These are phyloP conservation scores for Colletotrichum sp. DNA, from an alignment of 2,329 filamentous ascomycete genomes.

Conservation along the genomic window DNA sequence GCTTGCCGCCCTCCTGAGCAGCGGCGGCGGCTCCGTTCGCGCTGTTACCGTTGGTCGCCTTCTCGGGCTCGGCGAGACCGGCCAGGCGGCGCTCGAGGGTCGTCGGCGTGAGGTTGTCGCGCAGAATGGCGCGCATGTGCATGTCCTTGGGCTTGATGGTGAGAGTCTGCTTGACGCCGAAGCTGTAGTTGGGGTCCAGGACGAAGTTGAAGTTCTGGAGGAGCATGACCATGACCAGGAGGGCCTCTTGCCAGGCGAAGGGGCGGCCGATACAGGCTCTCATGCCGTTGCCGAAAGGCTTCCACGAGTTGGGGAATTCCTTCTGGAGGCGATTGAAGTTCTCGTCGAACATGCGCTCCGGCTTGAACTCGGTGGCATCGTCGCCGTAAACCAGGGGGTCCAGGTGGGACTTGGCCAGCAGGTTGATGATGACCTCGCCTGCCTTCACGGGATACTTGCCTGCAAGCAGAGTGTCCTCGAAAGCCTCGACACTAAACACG, in stretches of 20 bases:
- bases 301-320: conserved; percentile 43
- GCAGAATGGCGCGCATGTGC: conserved; percentile 59
- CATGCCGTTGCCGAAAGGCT: conserved; percentile 60
- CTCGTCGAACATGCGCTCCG: conserved; percentile 68
- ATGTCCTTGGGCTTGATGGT: conserved; percentile 67
- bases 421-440: conserved; percentile 46
- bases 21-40: conserved; percentile 1
- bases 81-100: conserved; percentile 52
- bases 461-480: conserved; percentile 48
- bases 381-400: conserved; percentile 62
- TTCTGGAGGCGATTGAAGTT: conserved; percentile 41
- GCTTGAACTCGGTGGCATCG: conserved; percentile 62
- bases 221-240: conserved; percentile 55
- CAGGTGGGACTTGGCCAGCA: conserved; percentile 55
- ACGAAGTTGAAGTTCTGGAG: conserved; percentile 73
- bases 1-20: conserved; percentile 28
- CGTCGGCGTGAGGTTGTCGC: conserved; percentile 44
- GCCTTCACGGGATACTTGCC: conserved; percentile 58
- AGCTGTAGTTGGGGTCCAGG: conserved; percentile 60
- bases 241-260: conserved; percentile 60
- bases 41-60: background rate
- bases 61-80: conserved; percentile 27
- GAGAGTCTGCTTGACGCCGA: conserved; percentile 59
- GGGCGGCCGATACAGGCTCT: conserved; percentile 58
- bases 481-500: conserved; percentile 30